These are phyloP conservation scores for Populus hybrid DNA, from an alignment of 441 rosid species.

Conservation along the genomic window DNA sequence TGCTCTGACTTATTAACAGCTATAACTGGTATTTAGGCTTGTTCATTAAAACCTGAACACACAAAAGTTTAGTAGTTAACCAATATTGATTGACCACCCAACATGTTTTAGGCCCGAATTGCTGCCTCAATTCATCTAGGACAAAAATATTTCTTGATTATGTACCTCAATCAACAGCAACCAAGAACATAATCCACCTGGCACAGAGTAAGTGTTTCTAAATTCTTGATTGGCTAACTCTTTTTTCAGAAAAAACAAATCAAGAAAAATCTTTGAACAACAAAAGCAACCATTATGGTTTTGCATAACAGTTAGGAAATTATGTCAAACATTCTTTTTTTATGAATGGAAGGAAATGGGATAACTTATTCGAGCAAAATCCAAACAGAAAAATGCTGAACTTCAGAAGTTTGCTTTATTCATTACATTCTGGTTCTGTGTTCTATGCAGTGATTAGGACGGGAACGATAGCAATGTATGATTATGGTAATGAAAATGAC, in stretches of 20 bases:
- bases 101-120: conserved; percentile 32
- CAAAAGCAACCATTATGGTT: too few species aligned
- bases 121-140: conserved; percentile 39
- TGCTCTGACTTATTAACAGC: conserved; percentile 30
- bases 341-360: background rate
- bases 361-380: background rate
- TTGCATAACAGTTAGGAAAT: too few species aligned
- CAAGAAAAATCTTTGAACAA: too few species aligned
- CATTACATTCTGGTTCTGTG: background rate
- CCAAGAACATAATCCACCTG: conserved; percentile 45
- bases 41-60: background rate
- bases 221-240: background rate
- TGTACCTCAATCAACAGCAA: conserved; percentile 41
- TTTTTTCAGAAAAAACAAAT: background rate
- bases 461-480: conserved; percentile 39
- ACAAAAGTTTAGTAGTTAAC: background rate
- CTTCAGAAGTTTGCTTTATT: background rate
- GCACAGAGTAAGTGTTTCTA: conserved; percentile 38
- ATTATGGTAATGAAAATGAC: conserved; percentile 36
- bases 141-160: conserved; percentile 21
- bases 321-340: too few species aligned
- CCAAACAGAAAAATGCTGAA: background rate
- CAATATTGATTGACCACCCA: background rate
- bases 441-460: conserved; percentile 34
- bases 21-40: conserved; percentile 32